Evolutionary conservation across 306 rosid genomes (phyloP).

Genomic region (Morella rubra): DNA sequence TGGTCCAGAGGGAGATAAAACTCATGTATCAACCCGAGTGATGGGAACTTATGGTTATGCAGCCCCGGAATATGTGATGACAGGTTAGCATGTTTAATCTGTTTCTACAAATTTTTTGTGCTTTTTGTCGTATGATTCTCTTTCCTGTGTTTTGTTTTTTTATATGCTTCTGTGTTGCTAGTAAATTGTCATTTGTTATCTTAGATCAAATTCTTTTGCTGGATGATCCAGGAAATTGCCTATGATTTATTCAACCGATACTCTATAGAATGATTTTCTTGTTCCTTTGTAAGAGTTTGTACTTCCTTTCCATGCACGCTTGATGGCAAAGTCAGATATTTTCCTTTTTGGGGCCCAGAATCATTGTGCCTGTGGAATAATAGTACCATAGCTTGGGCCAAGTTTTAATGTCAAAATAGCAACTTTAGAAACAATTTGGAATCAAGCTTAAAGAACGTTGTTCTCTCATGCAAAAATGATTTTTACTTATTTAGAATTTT

Average conservation of each 20-base stretch:
- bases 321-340: neutral
- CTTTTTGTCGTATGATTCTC: neutral
- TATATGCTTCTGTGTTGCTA: neutral
- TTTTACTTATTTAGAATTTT: too few species aligned
- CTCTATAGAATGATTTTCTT: neutral
- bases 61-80: slow-evolving; percentile 63
- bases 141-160: neutral
- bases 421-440: neutral
- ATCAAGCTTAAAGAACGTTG: neutral
- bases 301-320: neutral
- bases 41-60: slow-evolving; percentile 69
- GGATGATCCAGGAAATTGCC: neutral
- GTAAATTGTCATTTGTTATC: neutral
- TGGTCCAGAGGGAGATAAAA: slow-evolving; percentile 57
- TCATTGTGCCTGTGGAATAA: neutral
- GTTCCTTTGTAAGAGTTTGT: neutral
- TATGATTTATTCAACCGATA: neutral
- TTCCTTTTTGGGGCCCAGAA: neutral
- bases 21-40: slow-evolving; percentile 60
- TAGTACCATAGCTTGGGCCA: neutral
- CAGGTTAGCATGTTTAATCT: slow-evolving; percentile 47
- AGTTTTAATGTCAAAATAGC: neutral
- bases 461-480: neutral
- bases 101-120: neutral
- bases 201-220: neutral